Base-by-base conservation (phyloP, 805 yeast genomes). In the Teunomyces aglyptinius region DNA sequence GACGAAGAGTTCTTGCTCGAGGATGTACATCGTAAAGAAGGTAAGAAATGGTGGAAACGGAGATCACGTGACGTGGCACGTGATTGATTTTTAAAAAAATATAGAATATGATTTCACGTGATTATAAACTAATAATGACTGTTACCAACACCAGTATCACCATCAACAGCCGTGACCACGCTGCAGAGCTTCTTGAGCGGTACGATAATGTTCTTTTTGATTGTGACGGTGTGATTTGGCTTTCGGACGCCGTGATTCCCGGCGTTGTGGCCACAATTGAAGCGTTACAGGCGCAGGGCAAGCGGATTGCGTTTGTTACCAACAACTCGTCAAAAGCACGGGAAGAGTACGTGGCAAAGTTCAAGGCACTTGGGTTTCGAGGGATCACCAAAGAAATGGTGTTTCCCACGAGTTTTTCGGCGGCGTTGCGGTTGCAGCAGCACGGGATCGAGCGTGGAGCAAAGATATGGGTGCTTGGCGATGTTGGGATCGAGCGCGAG, bases 211-310 rank as follows among this genome's bases (percentile, higher is more conserved):
- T 70, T 45, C 55, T 70, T 5, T 70, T 70, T 53, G 76, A 70
- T 45, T 70, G 76, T 44, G 76, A 70, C 47, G 76, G 76, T 1
- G 76, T 70, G 5, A 57, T 70, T 6, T 70, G 76, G 76, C 60
- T 69, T 16, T 75, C 65, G 40, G 64, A 64, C 20, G 52, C 46
- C 15, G 46, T 65, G 36, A 64, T 70, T 16, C 69, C 71, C 1
- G 72, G 72, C 6, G 67, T 66, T 13, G 46, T 47, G 22, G 61
- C 60, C 16, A 53, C 67, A 15, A 48, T 70, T 12, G 54, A 54
- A 27, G 51, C 51, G 38, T 52, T 70, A 35, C 46, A 53, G 28
- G 27, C 45, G 3, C 51, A 51, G 10, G 55, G 57, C 34, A 70
- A 70, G 53, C 51, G 57, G 40, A 55, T 54, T 32, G 68, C 59